These are phyloP conservation scores for Boletellus ananiceps DNA, from an alignment of 768 basidiomycete genomes.

Conservation along the genomic window DNA sequence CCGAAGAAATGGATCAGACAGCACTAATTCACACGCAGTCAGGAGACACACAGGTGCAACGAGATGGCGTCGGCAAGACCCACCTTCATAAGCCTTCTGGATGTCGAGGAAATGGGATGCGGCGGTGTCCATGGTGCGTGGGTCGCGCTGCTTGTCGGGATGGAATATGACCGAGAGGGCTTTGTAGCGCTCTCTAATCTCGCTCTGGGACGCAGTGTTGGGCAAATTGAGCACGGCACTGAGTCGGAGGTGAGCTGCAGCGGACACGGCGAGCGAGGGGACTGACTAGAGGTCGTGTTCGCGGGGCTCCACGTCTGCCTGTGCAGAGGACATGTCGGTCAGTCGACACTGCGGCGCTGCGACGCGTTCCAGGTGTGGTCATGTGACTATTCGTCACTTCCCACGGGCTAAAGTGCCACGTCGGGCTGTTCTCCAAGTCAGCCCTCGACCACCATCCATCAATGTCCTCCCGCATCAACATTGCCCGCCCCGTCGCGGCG, in stretches of 20 bases:
- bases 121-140: constrained; percentile 52
- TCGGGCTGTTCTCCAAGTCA: constrained; percentile 4
- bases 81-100: constrained; percentile 81
- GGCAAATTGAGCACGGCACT: constrained; percentile 69
- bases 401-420: constrained; percentile 24
- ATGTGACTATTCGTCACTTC: constrained; percentile 24
- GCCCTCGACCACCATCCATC: constrained; percentile 1
- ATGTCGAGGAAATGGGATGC: constrained; percentile 67
- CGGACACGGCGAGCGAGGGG: neutral
- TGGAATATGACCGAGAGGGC: constrained; percentile 75
- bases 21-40: constrained; percentile 37
- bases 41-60: constrained; percentile 5
- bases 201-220: constrained; percentile 54
- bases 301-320: too few relatives aligned
- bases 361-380: constrained; percentile 2
- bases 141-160: constrained; percentile 75
- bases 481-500: constrained; percentile 63
- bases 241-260: neutral
- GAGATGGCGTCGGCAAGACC: constrained; percentile 7
- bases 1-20: constrained; percentile 71
- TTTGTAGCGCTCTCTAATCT: constrained; percentile 72
- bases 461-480: constrained; percentile 82
- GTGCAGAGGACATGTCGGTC: constrained; percentile 6
- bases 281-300: constrained; percentile 26
- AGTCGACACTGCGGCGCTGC: neutral